Base-by-base conservation (phyloP, 441 rosid genomes). In the Aquilaria agallochum region DNA sequence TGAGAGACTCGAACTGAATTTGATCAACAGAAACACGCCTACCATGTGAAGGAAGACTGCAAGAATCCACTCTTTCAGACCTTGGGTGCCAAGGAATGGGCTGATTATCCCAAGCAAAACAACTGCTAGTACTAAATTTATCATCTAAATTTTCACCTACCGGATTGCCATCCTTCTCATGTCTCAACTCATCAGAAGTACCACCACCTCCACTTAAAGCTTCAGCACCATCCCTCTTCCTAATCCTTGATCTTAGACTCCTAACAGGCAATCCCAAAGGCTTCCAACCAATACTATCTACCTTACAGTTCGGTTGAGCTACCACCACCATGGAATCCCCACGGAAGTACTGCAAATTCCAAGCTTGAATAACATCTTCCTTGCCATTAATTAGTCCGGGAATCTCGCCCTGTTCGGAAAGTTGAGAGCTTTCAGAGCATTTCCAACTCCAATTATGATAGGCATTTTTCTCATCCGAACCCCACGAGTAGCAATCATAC, bases 181-280 rank as follows among this genome's bases (percentile, higher is more conserved):
- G 32, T 2, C 46, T 50, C 70, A 57, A 66, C 65, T 65, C 68
- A 61, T 65, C 68, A 34, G 59, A 68, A 20, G 27, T 20, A 64
- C 69, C 32, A 53, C 69, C 52, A 61, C 70, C 60, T 59, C 66
- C 76, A 40, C 66, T 65, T 34, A 71, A 70, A 56, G 58, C 61
- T 34, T 67, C 72, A 55, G 69, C 12, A 58, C 68, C 42, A 60
- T 14, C 70, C 34, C 12, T 49, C 56, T 60, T 67, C 40, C 46
- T 62, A 32, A 47, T 40, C 58, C 71, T 67, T 5, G 82, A 69
- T 56, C 74, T 83, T 49, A 88, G 79, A 71, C 92, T 92, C 78
- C 90, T 78, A 75, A 89, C 74, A 0, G 98, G 98, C 73, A 92
- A 84, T 10, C 91, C 93, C 75, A 87, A 64, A 11, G 96, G 79